These are phyloP conservation scores for Flaveria brownii DNA, from an alignment of 129 eudicot genomes.

Conservation along the genomic window DNA sequence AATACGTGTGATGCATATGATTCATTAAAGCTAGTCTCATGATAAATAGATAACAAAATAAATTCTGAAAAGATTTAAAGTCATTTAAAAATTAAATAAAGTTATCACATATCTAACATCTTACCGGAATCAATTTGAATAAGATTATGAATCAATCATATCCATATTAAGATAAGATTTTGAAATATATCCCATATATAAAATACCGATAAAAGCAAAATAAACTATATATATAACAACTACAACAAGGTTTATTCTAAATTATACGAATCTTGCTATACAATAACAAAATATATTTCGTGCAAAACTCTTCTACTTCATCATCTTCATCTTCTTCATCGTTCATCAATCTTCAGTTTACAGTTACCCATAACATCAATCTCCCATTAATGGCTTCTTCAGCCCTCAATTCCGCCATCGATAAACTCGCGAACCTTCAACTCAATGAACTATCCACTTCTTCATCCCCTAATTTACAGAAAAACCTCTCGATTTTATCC, in stretches of 20 bases:
- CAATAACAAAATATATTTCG: slow-evolving; percentile 12
- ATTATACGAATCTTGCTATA: neutral
- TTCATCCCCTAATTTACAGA: slow-evolving; percentile 59
- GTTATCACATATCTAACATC: too few species aligned
- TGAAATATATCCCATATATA: too few species aligned
- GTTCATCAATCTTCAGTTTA: neutral
- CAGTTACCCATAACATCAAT: slow-evolving; percentile 7
- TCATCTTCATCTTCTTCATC: neutral
- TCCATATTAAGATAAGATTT: too few species aligned
- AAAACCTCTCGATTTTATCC: slow-evolving; percentile 63
- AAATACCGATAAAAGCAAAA: too few species aligned
- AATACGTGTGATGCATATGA: too few species aligned
- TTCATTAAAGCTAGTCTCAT: too few species aligned
- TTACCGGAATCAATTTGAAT: too few species aligned
- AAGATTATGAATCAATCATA: too few species aligned
- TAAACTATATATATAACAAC: too few species aligned
- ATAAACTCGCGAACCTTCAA: slow-evolving; percentile 47
- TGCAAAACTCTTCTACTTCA: slow-evolving; percentile 8
- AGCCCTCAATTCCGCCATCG: slow-evolving; percentile 43
- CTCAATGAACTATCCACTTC: slow-evolving; percentile 50
- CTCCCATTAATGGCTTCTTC: slow-evolving; percentile 34
- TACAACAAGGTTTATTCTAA: neutral
- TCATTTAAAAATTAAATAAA: too few species aligned
- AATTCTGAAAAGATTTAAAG: too few species aligned
- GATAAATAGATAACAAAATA: too few species aligned